Conservation (phyloP, 164 flowering plant genomes). For the Tetrastigma voinierianum region DNA sequence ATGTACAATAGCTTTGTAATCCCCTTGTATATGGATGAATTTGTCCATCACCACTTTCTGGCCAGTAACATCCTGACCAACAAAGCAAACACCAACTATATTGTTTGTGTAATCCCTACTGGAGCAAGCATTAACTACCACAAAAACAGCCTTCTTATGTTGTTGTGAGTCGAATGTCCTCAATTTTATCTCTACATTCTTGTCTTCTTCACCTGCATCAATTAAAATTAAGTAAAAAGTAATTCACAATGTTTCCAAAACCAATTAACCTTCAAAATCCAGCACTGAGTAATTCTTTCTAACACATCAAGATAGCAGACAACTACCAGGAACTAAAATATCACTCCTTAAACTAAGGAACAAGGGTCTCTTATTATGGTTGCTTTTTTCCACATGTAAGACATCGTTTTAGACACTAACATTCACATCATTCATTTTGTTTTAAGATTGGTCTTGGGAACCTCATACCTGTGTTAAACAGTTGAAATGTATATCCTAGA, state of each 20-base stretch:
- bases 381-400: neutral
- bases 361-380: neutral
- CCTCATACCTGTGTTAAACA: neutral
- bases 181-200: conserved; percentile 87
- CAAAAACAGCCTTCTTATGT: conserved; percentile 53
- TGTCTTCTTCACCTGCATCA: conserved; percentile 91
- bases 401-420: neutral
- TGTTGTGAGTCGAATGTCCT: conserved; percentile 65
- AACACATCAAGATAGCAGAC: neutral
- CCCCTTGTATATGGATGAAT: conserved; percentile 89
- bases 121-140: conserved; percentile 94
- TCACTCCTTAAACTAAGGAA: neutral
- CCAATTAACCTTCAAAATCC: neutral
- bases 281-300: neutral
- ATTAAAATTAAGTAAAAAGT: conserved; percentile 13
- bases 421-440: neutral
- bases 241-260: conserved; percentile 2
- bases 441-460: neutral
- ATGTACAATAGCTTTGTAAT: conserved; percentile 91
- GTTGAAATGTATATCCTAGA: neutral
- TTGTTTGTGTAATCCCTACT: conserved; percentile 78
- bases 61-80: conserved; percentile 96
- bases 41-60: conserved; percentile 95
- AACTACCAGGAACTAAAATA: neutral
- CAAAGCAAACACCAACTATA: conserved; percentile 92